Evolutionary conservation across 345 rosid species (phyloP).

Genomic region (Rhizophora mangle): DNA sequence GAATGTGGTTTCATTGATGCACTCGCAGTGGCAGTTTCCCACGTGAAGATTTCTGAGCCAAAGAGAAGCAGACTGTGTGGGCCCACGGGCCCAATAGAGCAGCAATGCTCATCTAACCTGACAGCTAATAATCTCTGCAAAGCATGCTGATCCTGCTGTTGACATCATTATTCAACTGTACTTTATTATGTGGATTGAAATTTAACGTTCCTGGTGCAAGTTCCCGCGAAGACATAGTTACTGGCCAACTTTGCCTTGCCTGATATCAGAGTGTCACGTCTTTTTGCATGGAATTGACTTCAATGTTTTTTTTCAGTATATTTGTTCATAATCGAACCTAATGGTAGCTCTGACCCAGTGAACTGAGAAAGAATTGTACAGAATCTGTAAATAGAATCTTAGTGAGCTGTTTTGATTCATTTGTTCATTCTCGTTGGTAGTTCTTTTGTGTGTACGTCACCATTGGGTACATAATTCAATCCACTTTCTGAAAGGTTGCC

Average conservation of each 20-base stretch:
- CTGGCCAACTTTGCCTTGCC: background rate
- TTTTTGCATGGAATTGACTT: conserved; percentile 4
- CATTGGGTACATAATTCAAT: too few species aligned
- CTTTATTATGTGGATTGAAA: conserved; percentile 24
- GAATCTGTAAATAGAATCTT: conserved; percentile 35
- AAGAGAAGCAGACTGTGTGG: conserved; percentile 81
- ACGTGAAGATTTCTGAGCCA: conserved; percentile 81
- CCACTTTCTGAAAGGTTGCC: background rate
- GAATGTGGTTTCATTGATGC: conserved; percentile 77
- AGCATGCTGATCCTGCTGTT: conserved; percentile 64
- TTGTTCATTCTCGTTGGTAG: background rate
- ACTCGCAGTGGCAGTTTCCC: conserved; percentile 78
- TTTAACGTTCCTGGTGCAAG: conserved; percentile 18
- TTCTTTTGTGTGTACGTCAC: background rate
- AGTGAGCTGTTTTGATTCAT: background rate
- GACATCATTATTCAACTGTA: conserved; percentile 36
- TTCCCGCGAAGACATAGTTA: conserved; percentile 22
- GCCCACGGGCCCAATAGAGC: conserved; percentile 76
- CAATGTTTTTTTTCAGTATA: background rate
- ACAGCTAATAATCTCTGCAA: conserved; percentile 75
- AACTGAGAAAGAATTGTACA: conserved; percentile 33
- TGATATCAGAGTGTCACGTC: conserved; percentile 17
- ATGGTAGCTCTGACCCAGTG: conserved; percentile 21
- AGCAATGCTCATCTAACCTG: conserved; percentile 83
- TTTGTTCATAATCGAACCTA: conserved; percentile 14